phyloP scores from a whole-genome alignment of 257 asterid species.

The Solanum pimpinellifolium region DNA sequence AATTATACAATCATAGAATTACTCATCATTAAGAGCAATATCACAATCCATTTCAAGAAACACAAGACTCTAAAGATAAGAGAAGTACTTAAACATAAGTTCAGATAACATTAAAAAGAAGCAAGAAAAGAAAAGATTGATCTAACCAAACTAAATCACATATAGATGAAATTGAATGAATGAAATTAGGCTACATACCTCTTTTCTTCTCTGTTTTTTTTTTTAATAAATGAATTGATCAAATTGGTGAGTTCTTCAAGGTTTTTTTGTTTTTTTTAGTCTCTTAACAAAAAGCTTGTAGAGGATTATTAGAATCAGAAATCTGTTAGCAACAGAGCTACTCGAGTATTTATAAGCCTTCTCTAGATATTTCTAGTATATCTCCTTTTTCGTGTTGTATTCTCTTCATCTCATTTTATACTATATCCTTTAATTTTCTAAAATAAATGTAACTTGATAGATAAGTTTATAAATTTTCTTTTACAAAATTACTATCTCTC shows the following conservation, averaged over 20 bases:
- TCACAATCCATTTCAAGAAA: background rate
- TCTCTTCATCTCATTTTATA: no score
- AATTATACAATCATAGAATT: background rate
- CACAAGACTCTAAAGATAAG: background rate
- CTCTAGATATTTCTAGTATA: slow-evolving; percentile 5
- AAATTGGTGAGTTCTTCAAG: background rate
- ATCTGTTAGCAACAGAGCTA: background rate
- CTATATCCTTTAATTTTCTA: no score
- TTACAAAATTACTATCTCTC: no score
- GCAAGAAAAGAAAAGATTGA: background rate
- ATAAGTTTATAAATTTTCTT: accelerated
- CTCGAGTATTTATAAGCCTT: slow-evolving; percentile 16
- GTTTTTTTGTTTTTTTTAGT: background rate
- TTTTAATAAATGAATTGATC: background rate
- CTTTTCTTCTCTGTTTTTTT: background rate
- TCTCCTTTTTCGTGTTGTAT: background rate
- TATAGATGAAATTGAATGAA: background rate
- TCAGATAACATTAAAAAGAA: background rate
- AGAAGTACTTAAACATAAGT: background rate
- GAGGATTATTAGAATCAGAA: background rate
- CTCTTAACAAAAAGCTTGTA: background rate
- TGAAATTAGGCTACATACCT: slow-evolving; percentile 6
- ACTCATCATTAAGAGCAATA: background rate
- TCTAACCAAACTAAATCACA: background rate
- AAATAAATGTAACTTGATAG: no score